These are phyloP conservation scores for Fusarium ramigenum DNA, from an alignment of 2,329 filamentous ascomycete genomes.

Conservation along the genomic window DNA sequence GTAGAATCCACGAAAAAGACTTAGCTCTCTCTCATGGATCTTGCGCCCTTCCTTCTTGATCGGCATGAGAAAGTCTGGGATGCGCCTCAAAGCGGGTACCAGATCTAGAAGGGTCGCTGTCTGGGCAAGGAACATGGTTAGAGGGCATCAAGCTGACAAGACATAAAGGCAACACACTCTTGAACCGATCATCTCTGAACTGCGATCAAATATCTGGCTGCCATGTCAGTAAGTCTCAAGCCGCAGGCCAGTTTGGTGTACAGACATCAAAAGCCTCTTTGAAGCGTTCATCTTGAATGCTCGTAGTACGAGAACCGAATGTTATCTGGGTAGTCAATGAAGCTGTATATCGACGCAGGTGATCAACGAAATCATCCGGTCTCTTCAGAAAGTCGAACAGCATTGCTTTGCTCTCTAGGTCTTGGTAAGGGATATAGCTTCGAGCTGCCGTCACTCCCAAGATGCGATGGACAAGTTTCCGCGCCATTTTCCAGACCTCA, in stretches of 20 bases:
- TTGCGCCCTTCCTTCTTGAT: background rate
- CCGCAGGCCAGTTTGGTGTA: accelerated
- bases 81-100: accelerated
- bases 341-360: background rate
- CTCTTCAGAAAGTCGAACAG: background rate
- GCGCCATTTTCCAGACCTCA: background rate
- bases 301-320: background rate
- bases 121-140: background rate
- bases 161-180: background rate
- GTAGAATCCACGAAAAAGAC: background rate
- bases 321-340: background rate
- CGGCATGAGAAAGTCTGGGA: background rate
- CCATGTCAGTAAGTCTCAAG: accelerated
- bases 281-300: background rate
- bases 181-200: background rate
- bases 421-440: background rate
- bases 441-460: background rate
- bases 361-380: background rate
- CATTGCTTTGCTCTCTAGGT: background rate
- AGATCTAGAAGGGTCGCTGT: background rate
- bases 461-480: background rate
- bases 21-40: background rate
- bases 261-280: background rate
- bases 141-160: no score
- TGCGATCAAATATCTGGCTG: background rate